phyloP scores from a whole-genome alignment of 1,139 yeast species.

The Saccharomyces hybrid region DNA sequence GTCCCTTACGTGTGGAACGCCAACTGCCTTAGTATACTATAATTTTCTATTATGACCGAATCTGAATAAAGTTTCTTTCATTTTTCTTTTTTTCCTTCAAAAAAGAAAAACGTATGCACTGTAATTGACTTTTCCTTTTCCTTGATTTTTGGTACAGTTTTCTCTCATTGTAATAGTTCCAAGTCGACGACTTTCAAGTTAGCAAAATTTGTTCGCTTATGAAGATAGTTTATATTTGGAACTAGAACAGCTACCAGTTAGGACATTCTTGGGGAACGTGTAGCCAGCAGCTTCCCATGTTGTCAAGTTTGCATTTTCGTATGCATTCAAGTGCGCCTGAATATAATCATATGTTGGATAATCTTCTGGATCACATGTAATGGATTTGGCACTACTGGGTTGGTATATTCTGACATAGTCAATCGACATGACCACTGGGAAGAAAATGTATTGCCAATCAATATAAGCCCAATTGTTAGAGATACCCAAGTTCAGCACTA shows the following conservation, averaged over 20 bases:
- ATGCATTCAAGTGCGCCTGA: constrained; percentile 52
- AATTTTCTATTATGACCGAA: background rate
- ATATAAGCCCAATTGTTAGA: constrained; percentile 78
- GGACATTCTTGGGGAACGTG: constrained; percentile 46
- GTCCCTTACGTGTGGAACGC: too few species aligned
- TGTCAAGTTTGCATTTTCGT: constrained; percentile 53
- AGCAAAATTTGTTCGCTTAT: background rate
- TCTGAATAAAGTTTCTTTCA: background rate
- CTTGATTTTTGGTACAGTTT: too few species aligned
- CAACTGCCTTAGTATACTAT: background rate
- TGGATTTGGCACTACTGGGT: constrained; percentile 41
- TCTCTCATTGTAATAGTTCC: background rate
- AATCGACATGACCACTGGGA: constrained; percentile 58
- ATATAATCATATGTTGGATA: constrained; percentile 72
- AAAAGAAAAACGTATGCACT: background rate
- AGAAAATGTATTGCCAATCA: constrained; percentile 59
- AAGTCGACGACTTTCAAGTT: background rate
- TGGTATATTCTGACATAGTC: constrained; percentile 78
- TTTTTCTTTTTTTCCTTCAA: background rate
- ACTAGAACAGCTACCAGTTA: constrained; percentile 38
- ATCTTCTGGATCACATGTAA: constrained; percentile 67
- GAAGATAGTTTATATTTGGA: constrained; percentile 14
- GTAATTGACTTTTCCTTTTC: background rate
- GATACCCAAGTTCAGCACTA: constrained; percentile 67
- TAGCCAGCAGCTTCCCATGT: constrained; percentile 63